Conservation (phyloP, 345 rosid species). For the Arabis hirsuta region DNA sequence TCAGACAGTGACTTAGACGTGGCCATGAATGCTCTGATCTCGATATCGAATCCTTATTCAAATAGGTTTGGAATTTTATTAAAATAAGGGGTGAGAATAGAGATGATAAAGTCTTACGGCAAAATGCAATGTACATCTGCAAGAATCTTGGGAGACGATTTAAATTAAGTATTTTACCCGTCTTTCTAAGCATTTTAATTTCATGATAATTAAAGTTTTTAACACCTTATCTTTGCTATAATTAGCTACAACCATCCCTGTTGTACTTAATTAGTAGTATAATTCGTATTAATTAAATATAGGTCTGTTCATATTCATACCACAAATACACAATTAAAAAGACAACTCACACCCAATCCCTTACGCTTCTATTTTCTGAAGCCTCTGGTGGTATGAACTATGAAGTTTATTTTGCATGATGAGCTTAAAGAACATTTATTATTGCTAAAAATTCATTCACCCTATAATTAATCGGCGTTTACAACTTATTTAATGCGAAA, state of each 20-base stretch:
- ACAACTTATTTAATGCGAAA: slow-evolving; percentile 3
- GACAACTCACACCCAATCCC: no score
- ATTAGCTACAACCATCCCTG: neutral
- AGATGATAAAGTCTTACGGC: slow-evolving; percentile 33
- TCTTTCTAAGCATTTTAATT: slow-evolving; percentile 32
- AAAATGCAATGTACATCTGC: slow-evolving; percentile 45
- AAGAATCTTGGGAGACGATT: slow-evolving; percentile 28
- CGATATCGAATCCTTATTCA: neutral
- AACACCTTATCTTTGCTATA: slow-evolving; percentile 38
- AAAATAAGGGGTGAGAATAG: neutral
- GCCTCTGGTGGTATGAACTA: no score
- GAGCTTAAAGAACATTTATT: no score
- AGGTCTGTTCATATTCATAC: no score
- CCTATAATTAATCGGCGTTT: slow-evolving; percentile 11
- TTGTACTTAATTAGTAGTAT: no score
- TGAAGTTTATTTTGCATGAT: no score
- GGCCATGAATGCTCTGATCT: no score
- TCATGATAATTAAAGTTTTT: slow-evolving; percentile 12
- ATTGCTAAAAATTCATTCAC: no score
- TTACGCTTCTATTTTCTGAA: no score
- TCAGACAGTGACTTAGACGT: no score
- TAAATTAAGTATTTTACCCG: slow-evolving; percentile 31
- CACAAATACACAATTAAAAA: no score
- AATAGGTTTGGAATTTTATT: slow-evolving; percentile 8
- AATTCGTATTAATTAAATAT: no score